phyloP scores from a whole-genome alignment of 345 rosid genomes.

The Salix dunnii region DNA sequence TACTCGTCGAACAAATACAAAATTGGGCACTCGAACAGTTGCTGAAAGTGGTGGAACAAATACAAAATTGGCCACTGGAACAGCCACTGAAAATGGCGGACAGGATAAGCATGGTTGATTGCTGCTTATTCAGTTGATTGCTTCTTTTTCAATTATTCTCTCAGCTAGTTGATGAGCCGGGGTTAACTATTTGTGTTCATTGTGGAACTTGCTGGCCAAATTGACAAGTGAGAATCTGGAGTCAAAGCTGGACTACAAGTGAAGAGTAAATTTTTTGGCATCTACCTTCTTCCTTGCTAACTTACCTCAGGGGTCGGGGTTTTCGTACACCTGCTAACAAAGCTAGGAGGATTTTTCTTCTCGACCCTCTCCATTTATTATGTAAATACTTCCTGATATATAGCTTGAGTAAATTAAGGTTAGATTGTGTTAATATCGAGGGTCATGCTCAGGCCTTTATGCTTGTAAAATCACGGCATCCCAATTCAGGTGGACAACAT shows the following conservation, averaged over 20 bases:
- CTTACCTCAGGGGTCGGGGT: neutral
- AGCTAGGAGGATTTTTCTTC: neutral
- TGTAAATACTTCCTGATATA: neutral
- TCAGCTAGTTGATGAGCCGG: neutral
- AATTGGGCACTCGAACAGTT: slow-evolving; percentile 27
- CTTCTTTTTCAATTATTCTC: neutral
- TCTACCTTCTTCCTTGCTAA: neutral
- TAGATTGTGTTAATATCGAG: neutral
- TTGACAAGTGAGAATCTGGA: neutral
- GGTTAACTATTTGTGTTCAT: neutral
- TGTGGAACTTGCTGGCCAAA: neutral
- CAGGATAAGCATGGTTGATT: slow-evolving; percentile 16
- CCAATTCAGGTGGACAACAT: neutral
- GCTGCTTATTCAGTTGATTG: slow-evolving; percentile 1
- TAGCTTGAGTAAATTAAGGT: neutral
- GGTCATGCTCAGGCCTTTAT: neutral
- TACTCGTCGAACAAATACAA: slow-evolving; percentile 34
- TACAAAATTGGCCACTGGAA: slow-evolving; percentile 28
- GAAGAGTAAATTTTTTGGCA: neutral
- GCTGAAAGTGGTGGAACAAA: slow-evolving; percentile 31
- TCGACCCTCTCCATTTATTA: neutral
- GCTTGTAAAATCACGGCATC: slow-evolving; percentile 12
- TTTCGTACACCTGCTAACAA: neutral
- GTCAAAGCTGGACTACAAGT: neutral
- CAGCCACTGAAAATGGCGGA: slow-evolving; percentile 26